Conservation (phyloP, 1,139 yeast species). For the Blastobotrys niveus region DNA sequence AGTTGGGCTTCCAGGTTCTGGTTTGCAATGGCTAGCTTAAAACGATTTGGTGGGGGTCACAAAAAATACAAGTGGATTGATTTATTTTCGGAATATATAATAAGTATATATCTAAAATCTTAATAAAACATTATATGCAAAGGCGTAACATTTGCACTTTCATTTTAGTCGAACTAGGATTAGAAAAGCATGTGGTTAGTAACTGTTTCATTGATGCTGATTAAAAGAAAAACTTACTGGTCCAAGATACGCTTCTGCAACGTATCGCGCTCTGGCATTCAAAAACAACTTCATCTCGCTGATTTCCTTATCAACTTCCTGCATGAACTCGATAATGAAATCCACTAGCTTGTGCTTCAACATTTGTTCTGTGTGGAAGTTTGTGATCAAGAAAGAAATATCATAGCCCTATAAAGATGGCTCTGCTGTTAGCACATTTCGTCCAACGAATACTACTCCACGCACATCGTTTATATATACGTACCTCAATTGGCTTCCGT, state of each 20-base stretch:
- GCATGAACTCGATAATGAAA: slow-evolving; percentile 97
- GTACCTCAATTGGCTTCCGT: slow-evolving; percentile 62
- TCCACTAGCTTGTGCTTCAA: slow-evolving; percentile 92
- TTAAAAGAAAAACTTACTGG: not conserved
- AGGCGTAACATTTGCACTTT: too few relatives aligned
- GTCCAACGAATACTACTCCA: too few relatives aligned
- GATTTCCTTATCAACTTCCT: slow-evolving; percentile 96
- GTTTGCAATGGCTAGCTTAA: slow-evolving; percentile 46
- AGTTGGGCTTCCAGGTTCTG: slow-evolving; percentile 95
- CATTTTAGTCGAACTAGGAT: too few relatives aligned
- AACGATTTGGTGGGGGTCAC: too few relatives aligned
- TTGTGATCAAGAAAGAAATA: slow-evolving; percentile 87
- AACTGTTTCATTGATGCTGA: too few relatives aligned
- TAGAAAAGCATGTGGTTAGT: too few relatives aligned
- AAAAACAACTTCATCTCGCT: slow-evolving; percentile 96
- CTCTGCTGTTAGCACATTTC: not conserved
- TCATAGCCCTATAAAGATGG: slow-evolving; percentile 71
- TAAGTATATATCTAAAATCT: not conserved
- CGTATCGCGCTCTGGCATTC: slow-evolving; percentile 96
- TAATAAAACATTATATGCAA: not conserved
- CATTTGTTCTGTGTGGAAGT: slow-evolving; percentile 94
- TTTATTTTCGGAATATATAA: too few relatives aligned
- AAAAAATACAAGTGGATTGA: too few relatives aligned
- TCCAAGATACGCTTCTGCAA: slow-evolving; percentile 82
- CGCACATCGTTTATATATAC: too few relatives aligned